Percentiles rank a stretch among this genome's conserved stretches.
Conservation (phyloP, 176 grass and related monocot species). For the Ananas comosus region DNA sequence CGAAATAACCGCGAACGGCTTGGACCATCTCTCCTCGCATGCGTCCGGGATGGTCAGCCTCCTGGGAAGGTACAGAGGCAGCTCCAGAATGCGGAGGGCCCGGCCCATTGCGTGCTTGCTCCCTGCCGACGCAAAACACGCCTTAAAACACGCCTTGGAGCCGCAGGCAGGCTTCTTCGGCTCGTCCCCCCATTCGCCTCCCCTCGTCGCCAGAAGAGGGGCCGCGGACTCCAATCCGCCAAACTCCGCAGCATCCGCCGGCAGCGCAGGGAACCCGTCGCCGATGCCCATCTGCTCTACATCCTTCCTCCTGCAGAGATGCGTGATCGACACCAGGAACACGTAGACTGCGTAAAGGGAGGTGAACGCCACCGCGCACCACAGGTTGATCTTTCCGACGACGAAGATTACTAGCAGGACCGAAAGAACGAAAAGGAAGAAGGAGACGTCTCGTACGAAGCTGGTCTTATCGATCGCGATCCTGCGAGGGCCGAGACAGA, state of each 20-base stretch:
- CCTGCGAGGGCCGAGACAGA: conserved; percentile 15
- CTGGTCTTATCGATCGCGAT: conserved; percentile 27
- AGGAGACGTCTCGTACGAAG: conserved; percentile 48
- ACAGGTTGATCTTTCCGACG: conserved; percentile 39
- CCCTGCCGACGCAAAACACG: background rate
- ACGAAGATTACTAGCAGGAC: conserved; percentile 22
- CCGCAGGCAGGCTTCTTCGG: background rate
- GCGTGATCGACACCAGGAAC: conserved; percentile 35
- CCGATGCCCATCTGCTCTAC: background rate
- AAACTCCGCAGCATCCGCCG: conserved; percentile 7
- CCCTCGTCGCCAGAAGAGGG: conserved; percentile 20
- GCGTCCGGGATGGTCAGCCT: conserved; percentile 59
- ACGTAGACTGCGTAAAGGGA: conserved; percentile 65
- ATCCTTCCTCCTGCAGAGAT: conserved; percentile 16
- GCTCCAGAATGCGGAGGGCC: conserved; percentile 15
- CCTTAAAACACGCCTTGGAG: background rate
- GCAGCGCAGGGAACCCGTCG: background rate
- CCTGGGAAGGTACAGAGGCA: conserved; percentile 45
- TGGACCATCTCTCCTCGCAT: conserved; percentile 56
- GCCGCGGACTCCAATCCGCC: conserved; percentile 8
- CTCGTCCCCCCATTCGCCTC: background rate
- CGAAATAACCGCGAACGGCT: conserved; percentile 37
- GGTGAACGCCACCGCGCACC: conserved; percentile 34
- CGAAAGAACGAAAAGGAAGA: conserved; percentile 41
- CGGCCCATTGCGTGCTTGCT: background rate